Base-by-base conservation (phyloP, 306 rosid species). In the Vicia faba region DNA sequence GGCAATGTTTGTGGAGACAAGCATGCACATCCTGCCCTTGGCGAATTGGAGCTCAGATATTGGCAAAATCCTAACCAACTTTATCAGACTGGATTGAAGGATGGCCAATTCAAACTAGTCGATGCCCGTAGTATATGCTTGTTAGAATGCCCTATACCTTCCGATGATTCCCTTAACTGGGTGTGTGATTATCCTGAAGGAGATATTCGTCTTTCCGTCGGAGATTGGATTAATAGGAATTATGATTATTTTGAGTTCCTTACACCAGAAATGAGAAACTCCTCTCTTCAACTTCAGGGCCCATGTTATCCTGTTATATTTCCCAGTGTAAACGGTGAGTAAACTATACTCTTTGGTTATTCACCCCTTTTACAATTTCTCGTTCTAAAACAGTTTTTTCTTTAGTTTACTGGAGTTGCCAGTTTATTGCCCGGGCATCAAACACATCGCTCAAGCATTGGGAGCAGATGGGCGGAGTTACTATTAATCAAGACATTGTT, bases 281-380 rank as follows among this genome's bases (percentile, higher is more conserved):
- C 84, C 56, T 93, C 98, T 77, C 89, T 93, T 68, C 92, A 88
- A 78, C 98, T 93, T 77, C 98, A 86, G 82, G 98, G 98, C 28
- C 98, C 98, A 5, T 93, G 98, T 79, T 93, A 93, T 82, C 98
- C 98, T 61, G 86, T 93, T 86, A 82, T 93, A 81, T 93, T 89
- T 80, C 98, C 98, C 5, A 93, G 98, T 72, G 85, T 93, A 71
- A 93, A 93, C 64, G 96, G 98, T 93, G 61, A 81, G 83, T 61
- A 65, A 40, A 25, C 43, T 69, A 20, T 14, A 60, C 16, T 2
- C 8, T 6, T 54, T 54, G 36, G 23, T 25, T 54, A 25, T 54
- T 26, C 4, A 54, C 38, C 16, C 6, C 13, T 26, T 11, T 33
- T 40, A 20, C 9, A 15, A 11, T 25, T 2, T 8, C n/a, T 44